These are phyloP conservation scores for Scortechinia acanthostroma DNA, from an alignment of 2,329 filamentous ascomycete genomes.

Conservation along the genomic window DNA sequence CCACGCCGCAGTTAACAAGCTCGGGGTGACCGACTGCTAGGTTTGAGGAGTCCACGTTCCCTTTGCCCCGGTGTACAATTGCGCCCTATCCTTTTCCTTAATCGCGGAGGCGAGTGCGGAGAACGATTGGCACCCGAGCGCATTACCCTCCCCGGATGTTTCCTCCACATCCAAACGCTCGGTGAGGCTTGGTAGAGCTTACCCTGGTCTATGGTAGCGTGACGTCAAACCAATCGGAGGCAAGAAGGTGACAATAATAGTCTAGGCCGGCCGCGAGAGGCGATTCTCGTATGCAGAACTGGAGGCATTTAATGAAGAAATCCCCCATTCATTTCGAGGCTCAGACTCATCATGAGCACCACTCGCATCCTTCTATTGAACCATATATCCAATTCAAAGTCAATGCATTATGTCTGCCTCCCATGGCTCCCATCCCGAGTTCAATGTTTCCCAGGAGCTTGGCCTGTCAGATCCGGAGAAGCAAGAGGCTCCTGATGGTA, in stretches of 20 bases:
- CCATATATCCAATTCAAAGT: no score
- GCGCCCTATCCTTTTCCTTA: neutral
- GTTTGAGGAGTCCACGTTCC: no score
- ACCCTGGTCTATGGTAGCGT: no score
- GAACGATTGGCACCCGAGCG: neutral
- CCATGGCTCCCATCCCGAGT: neutral
- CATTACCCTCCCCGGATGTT: neutral
- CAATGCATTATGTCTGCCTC: no score
- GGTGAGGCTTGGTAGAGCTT: no score
- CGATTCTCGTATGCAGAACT: no score
- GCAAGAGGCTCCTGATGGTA: neutral
- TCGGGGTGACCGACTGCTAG: no score
- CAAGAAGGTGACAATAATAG: no score
- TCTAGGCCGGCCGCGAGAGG: no score
- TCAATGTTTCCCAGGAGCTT: no score
- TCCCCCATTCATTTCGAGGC: neutral
- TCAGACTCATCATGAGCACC: neutral
- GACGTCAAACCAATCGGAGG: neutral
- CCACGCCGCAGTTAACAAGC: no score
- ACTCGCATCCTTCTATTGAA: no score
- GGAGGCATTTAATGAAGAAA: neutral
- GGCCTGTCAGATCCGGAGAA: constrained; percentile 1
- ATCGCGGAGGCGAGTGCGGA: neutral
- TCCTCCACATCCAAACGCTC: constrained; percentile 8
- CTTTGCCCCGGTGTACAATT: neutral